Evolutionary conservation across 2,329 filamentous ascomycete species (phyloP), one percentile per base, ranked within the genome.

Genomic region (Hypoxylon sp.): DNA sequence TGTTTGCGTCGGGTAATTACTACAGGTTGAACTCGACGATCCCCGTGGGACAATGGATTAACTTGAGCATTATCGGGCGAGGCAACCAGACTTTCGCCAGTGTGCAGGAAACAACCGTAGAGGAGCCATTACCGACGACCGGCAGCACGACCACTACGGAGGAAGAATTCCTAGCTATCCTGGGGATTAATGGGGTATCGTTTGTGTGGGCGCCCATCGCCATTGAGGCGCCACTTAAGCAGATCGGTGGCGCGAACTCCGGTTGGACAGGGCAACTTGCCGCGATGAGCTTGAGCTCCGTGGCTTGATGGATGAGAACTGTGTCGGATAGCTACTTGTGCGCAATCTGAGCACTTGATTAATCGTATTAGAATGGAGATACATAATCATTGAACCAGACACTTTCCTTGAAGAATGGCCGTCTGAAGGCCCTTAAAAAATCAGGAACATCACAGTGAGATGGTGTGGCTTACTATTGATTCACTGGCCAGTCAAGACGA

Each of bases 141-240:
- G 11, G 59, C 63, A 22, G 47, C 19, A 48, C 10, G 52, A 63
- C 71, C 8, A 68, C 65, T 0, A 64, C 69, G 9, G 78, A 80
- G 64, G 77, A 80, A 67, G 80, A 84, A 72, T 84, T 85, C 53
- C 63, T 78, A n/a, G 80, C 82, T 0, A 73, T 78, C 3, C 78
- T 85, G 62, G 83, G 83, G 0, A 77, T 84, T 58, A 81, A 84
- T 57, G 82, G 82, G 0, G 73, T 74, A 46, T 75, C 74, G 5
- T 78, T 82, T 42, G 80, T 81, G 14, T 84, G 81, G 82, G 79
- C 77, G 3, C 75, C 78, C 3, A 80, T 85, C 19, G 82, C 81
- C 0, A 77, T 85, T 60, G 83, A 84, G 73, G 84, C 83, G 8
- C 83, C 84, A 2, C 63, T 85, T 33, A 63, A 75, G 13, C 70